Percentiles rank a stretch among this genome's conserved stretches.
phyloP scores from a whole-genome alignment of 78 protist species.

The slime mould (Dictyostelium discoideum) region DNA sequence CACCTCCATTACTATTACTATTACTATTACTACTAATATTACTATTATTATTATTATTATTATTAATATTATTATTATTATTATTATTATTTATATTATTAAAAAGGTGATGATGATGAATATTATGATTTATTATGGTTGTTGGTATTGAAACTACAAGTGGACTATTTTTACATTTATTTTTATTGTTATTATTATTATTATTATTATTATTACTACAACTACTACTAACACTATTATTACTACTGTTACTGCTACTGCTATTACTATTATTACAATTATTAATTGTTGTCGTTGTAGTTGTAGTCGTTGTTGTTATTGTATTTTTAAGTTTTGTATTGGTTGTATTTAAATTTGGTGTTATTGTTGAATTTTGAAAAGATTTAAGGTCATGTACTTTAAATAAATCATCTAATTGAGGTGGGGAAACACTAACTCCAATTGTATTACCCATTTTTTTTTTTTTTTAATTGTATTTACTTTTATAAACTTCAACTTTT shows the following conservation, averaged over 20 bases:
- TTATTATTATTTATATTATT: neutral
- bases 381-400: neutral
- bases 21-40: neutral
- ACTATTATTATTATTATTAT: neutral
- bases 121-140: neutral
- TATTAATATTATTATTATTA: neutral
- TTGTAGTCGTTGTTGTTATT: constrained; percentile 33
- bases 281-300: constrained; percentile 34
- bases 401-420: constrained; percentile 6
- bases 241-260: neutral
- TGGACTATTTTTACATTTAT: neutral
- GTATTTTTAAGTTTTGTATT: neutral
- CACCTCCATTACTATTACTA: neutral
- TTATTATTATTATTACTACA: neutral
- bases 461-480: neutral
- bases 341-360: neutral
- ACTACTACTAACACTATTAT: neutral
- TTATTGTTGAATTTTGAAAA: neutral
- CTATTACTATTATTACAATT: neutral
- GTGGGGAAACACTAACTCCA: constrained; percentile 15
- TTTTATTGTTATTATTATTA: neutral
- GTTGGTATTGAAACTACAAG: neutral
- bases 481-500: neutral
- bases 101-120: neutral
- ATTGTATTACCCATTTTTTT: constrained; percentile 16